Evolutionary conservation across 805 yeast species (phyloP).

Genomic region (Kockiozyma suomiensis): DNA sequence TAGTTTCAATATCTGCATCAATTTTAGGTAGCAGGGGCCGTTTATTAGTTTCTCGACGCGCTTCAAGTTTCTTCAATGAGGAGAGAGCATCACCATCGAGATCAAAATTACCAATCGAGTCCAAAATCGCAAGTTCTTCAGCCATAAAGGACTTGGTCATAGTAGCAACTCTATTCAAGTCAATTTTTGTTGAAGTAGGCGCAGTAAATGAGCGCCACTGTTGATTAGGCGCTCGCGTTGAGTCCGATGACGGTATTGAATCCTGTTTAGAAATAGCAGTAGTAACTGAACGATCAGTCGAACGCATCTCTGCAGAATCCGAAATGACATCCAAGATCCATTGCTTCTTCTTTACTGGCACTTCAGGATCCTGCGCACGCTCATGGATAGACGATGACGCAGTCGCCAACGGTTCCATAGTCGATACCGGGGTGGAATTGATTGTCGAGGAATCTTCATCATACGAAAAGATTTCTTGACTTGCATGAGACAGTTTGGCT

Average conservation of each 20-base stretch:
- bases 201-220: constrained; percentile 10
- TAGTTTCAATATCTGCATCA: neutral
- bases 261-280: neutral
- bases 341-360: neutral
- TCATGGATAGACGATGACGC: neutral
- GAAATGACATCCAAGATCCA: constrained; percentile 2
- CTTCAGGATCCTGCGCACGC: neutral
- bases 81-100: neutral
- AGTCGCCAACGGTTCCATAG: neutral
- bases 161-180: neutral
- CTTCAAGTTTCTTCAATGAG: neutral
- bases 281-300: neutral
- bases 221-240: neutral
- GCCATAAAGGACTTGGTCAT: constrained; percentile 12
- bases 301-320: neutral
- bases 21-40: neutral
- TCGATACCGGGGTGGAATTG: neutral
- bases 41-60: neutral
- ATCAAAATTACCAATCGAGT: constrained; percentile 19
- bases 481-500: neutral
- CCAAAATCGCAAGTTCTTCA: constrained; percentile 17
- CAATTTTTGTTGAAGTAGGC: neutral
- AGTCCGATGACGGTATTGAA: neutral
- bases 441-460: neutral
- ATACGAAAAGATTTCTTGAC: neutral